Conservation (phyloP, 345 rosid species). For the Trapa bicornis region DNA sequence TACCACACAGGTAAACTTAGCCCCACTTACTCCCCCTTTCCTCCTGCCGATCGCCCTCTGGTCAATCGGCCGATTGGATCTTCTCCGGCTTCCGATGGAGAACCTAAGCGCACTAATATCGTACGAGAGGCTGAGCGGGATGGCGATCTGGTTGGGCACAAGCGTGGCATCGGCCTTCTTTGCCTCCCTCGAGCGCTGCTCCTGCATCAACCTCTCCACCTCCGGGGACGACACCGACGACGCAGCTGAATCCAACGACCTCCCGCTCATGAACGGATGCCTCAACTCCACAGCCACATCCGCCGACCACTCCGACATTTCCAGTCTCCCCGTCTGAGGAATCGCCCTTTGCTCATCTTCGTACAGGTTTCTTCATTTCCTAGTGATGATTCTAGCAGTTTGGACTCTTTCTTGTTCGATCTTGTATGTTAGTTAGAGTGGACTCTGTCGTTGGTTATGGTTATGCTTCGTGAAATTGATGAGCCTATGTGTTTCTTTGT, state of each 20-base stretch:
- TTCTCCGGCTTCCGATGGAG: conserved; percentile 11
- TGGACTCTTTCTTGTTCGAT: background rate
- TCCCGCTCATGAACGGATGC: conserved; percentile 25
- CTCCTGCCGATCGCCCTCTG: background rate
- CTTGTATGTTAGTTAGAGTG: background rate
- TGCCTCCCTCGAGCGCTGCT: conserved; percentile 37
- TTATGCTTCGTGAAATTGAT: background rate
- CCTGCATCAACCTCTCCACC: conserved; percentile 39
- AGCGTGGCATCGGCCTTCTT: conserved; percentile 40
- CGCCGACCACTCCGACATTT: conserved; percentile 11
- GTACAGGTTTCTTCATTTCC: background rate
- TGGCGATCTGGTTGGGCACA: conserved; percentile 29
- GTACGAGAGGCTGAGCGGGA: conserved; percentile 28
- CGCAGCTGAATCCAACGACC: conserved; percentile 28
- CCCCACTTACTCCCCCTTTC: background rate
- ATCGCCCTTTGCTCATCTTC: background rate
- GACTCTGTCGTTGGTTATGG: background rate
- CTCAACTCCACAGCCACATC: conserved; percentile 8
- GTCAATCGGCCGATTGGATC: conserved; percentile 2
- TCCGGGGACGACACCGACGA: conserved; percentile 28
- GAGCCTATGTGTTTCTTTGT: background rate
- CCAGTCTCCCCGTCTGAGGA: conserved; percentile 18
- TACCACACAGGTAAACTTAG: background rate
- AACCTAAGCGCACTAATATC: conserved; percentile 21
- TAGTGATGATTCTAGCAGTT: background rate